Evolutionary conservation across 257 asterid genomes (phyloP).

Genomic region (Ligustrum vulgare): DNA sequence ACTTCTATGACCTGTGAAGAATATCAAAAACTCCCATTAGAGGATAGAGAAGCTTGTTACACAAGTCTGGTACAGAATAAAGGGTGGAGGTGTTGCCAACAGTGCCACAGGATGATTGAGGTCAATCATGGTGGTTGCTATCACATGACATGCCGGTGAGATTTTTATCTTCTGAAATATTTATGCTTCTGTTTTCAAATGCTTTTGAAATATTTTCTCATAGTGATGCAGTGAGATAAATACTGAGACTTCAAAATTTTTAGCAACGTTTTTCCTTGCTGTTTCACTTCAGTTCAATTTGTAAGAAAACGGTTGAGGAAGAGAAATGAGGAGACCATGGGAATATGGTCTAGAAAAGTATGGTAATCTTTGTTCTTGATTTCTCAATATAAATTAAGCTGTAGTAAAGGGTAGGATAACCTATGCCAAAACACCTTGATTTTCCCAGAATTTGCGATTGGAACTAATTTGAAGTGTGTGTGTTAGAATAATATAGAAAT

Average conservation of each 20-base stretch:
- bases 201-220: background rate
- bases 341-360: background rate
- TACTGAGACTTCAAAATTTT: background rate
- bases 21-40: conserved; percentile 59
- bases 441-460: background rate
- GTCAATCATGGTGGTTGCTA: conserved; percentile 73
- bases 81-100: conserved; percentile 74
- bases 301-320: background rate
- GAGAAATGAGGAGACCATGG: background rate
- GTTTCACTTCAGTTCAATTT: background rate
- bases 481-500: background rate
- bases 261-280: background rate
- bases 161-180: conserved; percentile 7
- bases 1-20: conserved; percentile 77
- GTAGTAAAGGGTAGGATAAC: background rate
- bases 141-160: conserved; percentile 85
- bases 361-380: background rate
- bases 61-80: conserved; percentile 45
- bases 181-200: background rate
- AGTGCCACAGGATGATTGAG: conserved; percentile 72
- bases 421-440: background rate
- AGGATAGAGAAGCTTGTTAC: conserved; percentile 65
- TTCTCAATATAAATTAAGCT: background rate
- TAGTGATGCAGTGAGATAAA: background rate
- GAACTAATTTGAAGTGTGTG: background rate